Percentiles rank a stretch among this genome's conserved stretches.
Conservation (phyloP, 2,329 filamentous ascomycete species). For the Colletotrichum sp. region DNA sequence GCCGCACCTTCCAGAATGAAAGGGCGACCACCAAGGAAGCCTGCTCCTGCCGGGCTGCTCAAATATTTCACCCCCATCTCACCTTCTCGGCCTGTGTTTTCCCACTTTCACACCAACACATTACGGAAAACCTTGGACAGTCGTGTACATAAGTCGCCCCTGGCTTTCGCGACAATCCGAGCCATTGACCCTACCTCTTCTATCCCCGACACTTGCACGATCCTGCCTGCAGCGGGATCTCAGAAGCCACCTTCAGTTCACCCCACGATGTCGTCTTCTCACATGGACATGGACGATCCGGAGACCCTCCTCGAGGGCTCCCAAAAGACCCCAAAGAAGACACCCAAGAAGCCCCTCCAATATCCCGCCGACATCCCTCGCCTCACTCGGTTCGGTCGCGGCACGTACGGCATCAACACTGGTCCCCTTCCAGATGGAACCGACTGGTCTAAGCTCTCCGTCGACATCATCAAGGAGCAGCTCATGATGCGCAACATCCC, state of each 20-base stretch:
- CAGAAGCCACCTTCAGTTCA: not conserved
- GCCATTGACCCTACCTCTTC: not conserved
- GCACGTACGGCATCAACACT: constrained; percentile 9
- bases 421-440: constrained; percentile 12
- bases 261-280: not conserved
- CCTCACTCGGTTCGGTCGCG: not conserved
- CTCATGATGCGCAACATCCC: constrained; percentile 3
- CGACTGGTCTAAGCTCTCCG: constrained; percentile 3
- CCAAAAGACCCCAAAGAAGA: not conserved
- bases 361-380: constrained; percentile 7
- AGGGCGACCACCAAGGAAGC: not conserved
- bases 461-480: constrained; percentile 17
- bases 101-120: not conserved
- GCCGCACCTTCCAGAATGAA: not conserved
- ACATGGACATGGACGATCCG: not conserved
- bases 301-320: not conserved
- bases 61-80: not conserved
- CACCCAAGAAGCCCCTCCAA: not conserved
- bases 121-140: not conserved
- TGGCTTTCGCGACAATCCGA: not conserved
- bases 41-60: not conserved
- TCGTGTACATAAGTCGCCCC: not conserved
- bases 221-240: not conserved
- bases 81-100: not conserved
- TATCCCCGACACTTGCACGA: not conserved